Evolutionary conservation across 345 rosid species (phyloP).

Genomic region (Odontarrhena argentea): DNA sequence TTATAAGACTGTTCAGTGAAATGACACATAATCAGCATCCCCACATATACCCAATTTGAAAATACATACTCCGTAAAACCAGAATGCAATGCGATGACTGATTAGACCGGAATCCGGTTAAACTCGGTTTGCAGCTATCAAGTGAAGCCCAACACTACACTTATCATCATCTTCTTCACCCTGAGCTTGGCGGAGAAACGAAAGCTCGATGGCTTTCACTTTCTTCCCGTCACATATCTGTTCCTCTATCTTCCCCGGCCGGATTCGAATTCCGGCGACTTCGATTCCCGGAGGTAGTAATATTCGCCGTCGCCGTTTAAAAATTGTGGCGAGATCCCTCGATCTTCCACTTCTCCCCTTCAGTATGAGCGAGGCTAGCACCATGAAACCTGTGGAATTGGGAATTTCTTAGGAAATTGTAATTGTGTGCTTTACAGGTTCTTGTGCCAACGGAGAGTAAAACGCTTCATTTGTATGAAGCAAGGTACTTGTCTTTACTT

Average conservation of each 20-base stretch:
- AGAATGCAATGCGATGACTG: too few relatives aligned
- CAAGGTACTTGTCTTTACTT: constrained; percentile 69
- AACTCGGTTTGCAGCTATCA: too few relatives aligned
- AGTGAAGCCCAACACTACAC: constrained; percentile 4
- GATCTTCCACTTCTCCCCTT: constrained; percentile 71
- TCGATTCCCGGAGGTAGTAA: background rate
- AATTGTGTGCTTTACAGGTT: constrained; percentile 47
- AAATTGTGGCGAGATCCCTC: constrained; percentile 40
- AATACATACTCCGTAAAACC: too few relatives aligned
- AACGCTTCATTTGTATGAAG: constrained; percentile 73
- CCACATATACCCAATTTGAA: too few relatives aligned
- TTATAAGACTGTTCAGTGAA: too few relatives aligned
- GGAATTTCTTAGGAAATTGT: background rate
- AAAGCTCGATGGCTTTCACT: constrained; percentile 20
- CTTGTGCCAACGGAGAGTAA: constrained; percentile 81
- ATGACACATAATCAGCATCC: too few relatives aligned
- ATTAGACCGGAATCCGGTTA: too few relatives aligned
- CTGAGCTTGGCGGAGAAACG: constrained; percentile 29
- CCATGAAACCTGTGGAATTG: background rate
- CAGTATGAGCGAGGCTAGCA: constrained; percentile 52
- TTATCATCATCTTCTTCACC: constrained; percentile 22
- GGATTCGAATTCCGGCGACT: constrained; percentile 23
- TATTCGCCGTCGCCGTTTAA: constrained; percentile 15
- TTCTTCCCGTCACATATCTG: constrained; percentile 21
- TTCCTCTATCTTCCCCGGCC: constrained; percentile 9